Evolutionary conservation across 805 yeast genomes (phyloP).

Genomic region (Yarrowia sp.): DNA sequence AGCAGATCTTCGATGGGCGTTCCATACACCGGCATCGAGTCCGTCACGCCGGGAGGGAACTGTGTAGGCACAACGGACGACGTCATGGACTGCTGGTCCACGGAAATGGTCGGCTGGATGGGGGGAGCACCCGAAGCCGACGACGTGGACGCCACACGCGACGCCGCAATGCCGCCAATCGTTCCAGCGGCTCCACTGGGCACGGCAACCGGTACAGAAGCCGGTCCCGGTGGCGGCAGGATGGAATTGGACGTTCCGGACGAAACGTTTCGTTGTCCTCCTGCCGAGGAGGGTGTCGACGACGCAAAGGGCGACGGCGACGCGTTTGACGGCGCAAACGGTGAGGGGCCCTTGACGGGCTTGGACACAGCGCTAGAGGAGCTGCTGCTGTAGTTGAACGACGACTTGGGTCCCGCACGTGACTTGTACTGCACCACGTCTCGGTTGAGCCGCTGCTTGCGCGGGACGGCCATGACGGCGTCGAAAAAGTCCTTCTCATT

Average conservation of each 20-base stretch:
- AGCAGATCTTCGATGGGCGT: constrained; percentile 74
- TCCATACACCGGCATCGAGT: constrained; percentile 65
- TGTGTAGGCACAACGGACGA: constrained; percentile 21
- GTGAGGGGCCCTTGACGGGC: constrained; percentile 7
- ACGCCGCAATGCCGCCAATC: constrained; percentile 4
- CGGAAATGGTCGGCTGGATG: constrained; percentile 10
- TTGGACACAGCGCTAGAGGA: background rate
- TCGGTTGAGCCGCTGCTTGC: constrained; percentile 37
- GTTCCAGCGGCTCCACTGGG: constrained; percentile 11
- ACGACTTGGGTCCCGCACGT: constrained; percentile 13
- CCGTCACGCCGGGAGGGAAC: constrained; percentile 28
- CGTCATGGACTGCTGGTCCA: constrained; percentile 27
- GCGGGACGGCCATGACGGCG: constrained; percentile 49
- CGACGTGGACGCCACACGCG: constrained; percentile 1
- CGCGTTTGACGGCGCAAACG: background rate
- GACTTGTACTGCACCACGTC: constrained; percentile 37
- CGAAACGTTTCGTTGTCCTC: background rate
- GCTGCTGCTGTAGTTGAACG: background rate
- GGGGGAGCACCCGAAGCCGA: constrained; percentile 21
- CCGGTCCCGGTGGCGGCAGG: background rate
- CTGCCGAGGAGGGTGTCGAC: background rate
- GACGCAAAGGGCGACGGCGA: background rate
- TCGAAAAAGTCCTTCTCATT: constrained; percentile 79
- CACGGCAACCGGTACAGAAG: background rate
- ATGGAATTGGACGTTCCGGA: background rate